Evolutionary conservation across 2,329 filamentous ascomycete genomes (phyloP), one percentile per base, ranked within the genome.

Genomic region (Aspergillus brunneoviolaceus): DNA sequence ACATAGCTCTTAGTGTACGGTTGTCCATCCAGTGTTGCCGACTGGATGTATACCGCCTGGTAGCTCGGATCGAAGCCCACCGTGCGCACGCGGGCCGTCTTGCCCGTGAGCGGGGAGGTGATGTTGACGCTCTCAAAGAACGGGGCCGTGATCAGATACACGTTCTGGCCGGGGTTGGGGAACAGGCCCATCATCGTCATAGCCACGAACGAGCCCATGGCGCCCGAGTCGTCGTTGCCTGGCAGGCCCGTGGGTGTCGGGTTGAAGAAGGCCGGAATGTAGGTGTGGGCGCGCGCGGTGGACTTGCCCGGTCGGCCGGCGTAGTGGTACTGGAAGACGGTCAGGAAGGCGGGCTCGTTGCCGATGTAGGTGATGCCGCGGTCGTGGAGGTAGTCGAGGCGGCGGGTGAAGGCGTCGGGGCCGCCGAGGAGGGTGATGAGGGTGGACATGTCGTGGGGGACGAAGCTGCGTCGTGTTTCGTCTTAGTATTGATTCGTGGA

Each of bases 131-230:
- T 76, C 61, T 83, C 78, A 64, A 90, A 90, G 68, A 85, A 90
- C 0, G 88, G 88, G 0, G 87, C 84, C 0, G 78, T 88, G 63
- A 90, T 87, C 7, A 90, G 80, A 66, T 90, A 90, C 1, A 89
- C 86, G 62, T 88, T 78, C 67, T 90, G 87, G 0, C 87, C 87
- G 0, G 86, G 81, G 57, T 89, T 87, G 0, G 88, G 88, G 70
- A 88, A 90, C 7, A 90, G 74, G 0, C 88, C 88, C 79, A 90
- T 84, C 87, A 90, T 89, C 11, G 82, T 77, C 21, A 89, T 84
- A 0, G 85, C 85, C 2, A 86, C 77, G 62, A 89, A 90, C 0
- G 82, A 84, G 49, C 87, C 87, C 87, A 90, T 89, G 1, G 88
- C 86, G 2, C 88, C 88, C 35, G 81, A 83, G 70, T 90, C 88